Percentiles rank a stretch among this genome's conserved stretches.
These are phyloP conservation scores for Urostyla sp. DNA, from an alignment of 73 alveolate species.

Conservation along the genomic window DNA sequence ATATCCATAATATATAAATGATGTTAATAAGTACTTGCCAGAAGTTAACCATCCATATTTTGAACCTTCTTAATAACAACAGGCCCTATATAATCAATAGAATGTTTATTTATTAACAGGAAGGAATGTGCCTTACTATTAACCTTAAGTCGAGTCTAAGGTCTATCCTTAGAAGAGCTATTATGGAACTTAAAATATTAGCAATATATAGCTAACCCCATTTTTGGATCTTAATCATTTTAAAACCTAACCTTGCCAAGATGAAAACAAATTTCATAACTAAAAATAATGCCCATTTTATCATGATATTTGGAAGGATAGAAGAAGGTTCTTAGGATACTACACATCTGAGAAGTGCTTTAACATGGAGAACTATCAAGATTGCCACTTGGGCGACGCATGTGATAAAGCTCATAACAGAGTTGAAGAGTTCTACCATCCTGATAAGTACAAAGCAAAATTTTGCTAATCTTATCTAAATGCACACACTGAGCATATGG, in stretches of 20 bases:
- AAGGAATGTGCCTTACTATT: conserved; percentile 11
- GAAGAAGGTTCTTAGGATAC: conserved; percentile 73
- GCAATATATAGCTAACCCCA: background rate
- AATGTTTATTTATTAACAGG: conserved; percentile 5
- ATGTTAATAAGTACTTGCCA: background rate
- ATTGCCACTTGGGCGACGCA: conserved; percentile 69
- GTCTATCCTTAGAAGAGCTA: background rate
- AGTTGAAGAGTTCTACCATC: conserved; percentile 80
- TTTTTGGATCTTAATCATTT: conserved; percentile 27
- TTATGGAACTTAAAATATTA: conserved; percentile 17
- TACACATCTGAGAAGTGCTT: conserved; percentile 44
- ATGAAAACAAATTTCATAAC: conserved; percentile 43
- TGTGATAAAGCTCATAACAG: conserved; percentile 75
- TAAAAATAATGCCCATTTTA: conserved; percentile 73
- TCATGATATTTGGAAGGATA: conserved; percentile 72
- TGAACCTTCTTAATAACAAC: background rate
- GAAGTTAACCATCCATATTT: background rate
- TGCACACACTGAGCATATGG: conserved; percentile 12
- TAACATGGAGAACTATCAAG: conserved; percentile 39
- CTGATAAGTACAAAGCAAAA: conserved; percentile 78
- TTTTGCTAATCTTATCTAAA: conserved; percentile 73
- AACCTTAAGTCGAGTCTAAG: background rate
- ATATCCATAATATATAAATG: background rate
- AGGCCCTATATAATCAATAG: background rate
- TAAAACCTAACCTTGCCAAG: conserved; percentile 19